Percentiles rank a stretch among this genome's conserved stretches.
phyloP scores from a whole-genome alignment of 1,284 basidiomycete genomes.

The Sparassis latifolia region DNA sequence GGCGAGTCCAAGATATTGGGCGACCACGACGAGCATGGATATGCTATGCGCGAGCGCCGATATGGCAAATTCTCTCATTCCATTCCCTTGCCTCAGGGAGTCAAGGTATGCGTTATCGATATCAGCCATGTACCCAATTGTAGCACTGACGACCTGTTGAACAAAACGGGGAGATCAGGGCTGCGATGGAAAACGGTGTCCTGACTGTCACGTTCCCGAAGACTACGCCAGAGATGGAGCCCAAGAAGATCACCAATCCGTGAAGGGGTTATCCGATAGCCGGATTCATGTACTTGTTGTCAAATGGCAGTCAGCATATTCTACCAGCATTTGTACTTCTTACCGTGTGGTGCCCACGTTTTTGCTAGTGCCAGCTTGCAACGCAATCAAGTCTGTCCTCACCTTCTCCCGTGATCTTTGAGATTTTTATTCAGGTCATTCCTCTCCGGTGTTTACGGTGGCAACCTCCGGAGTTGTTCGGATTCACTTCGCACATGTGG shows the following conservation, averaged over 20 bases:
- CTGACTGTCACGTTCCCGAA: slow-evolving; percentile 40
- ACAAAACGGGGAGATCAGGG: slow-evolving; percentile 36
- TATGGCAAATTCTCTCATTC: slow-evolving; percentile 41
- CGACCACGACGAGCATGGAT: slow-evolving; percentile 36
- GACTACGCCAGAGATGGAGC: slow-evolving; percentile 26
- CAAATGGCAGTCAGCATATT: no score
- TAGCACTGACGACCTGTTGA: neutral
- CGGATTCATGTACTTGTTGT: no score
- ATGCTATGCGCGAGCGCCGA: slow-evolving; percentile 41
- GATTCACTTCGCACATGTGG: no score
- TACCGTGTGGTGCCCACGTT: no score
- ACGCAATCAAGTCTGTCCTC: no score
- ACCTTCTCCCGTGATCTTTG: no score
- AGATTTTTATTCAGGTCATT: no score
- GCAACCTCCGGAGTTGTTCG: no score
- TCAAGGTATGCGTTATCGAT: slow-evolving; percentile 29
- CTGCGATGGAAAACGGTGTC: slow-evolving; percentile 37
- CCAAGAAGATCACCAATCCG: slow-evolving; percentile 31
- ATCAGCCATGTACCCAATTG: neutral
- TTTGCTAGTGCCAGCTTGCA: no score
- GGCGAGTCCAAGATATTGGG: slow-evolving; percentile 31
- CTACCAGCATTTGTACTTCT: no score
- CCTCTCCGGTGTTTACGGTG: no score
- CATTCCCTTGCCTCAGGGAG: slow-evolving; percentile 38
- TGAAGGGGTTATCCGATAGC: slow-evolving; percentile 8